Conservation (phyloP, 1,284 basidiomycete genomes). For the Tremellales sp. region DNA sequence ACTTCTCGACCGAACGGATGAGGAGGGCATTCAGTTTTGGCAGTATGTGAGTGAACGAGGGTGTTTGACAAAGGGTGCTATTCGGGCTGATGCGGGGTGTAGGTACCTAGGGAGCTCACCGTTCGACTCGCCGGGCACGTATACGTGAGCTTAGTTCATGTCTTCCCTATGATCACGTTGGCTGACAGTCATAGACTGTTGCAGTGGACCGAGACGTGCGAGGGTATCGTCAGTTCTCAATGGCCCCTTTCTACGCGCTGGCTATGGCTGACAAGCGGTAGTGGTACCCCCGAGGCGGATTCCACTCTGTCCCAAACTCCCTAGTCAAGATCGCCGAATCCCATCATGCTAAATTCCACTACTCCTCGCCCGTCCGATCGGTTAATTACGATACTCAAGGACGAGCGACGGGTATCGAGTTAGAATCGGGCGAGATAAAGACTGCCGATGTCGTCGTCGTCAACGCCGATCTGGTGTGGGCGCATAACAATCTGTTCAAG, state of each 20-base stretch:
- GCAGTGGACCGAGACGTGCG: slow-evolving; percentile 55
- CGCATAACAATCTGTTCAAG: slow-evolving; percentile 52
- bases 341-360: slow-evolving; percentile 50
- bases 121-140: slow-evolving; percentile 55
- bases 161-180: neutral
- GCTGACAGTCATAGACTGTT: slow-evolving; percentile 33
- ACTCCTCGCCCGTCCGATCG: slow-evolving; percentile 46
- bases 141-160: slow-evolving; percentile 30
- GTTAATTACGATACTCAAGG: slow-evolving; percentile 42
- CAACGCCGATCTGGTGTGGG: slow-evolving; percentile 56
- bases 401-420: slow-evolving; percentile 47
- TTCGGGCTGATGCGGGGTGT: neutral
- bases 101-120: slow-evolving; percentile 52
- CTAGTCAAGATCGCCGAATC: slow-evolving; percentile 51
- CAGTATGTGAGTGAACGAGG: slow-evolving; percentile 45
- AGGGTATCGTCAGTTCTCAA: slow-evolving; percentile 45
- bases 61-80: neutral
- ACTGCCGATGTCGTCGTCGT: slow-evolving; percentile 54
- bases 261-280: neutral
- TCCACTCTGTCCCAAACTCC: slow-evolving; percentile 50
- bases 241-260: neutral
- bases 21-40: slow-evolving; percentile 52
- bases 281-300: slow-evolving; percentile 56
- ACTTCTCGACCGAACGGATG: slow-evolving; percentile 54
- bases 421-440: slow-evolving; percentile 48